These are phyloP conservation scores for Eimeria falciformis DNA, from an alignment of 169 alveolate genomes.

Conservation along the genomic window DNA sequence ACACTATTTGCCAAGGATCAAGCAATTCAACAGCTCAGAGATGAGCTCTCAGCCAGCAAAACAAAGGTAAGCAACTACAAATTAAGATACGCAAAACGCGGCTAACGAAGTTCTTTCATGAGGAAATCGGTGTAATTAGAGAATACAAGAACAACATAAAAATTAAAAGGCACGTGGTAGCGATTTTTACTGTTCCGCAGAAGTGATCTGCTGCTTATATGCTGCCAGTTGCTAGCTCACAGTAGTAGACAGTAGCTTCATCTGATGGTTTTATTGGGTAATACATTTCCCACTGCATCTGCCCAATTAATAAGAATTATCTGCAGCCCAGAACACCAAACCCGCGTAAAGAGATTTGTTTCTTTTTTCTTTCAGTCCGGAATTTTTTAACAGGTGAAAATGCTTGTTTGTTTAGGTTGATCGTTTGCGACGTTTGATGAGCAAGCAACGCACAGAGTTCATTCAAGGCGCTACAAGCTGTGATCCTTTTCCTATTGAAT, in stretches of 20 bases:
- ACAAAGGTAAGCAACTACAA: slow-evolving; percentile 59
- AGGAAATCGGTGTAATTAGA: background rate
- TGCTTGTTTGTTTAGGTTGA: background rate
- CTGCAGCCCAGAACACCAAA: too few species aligned
- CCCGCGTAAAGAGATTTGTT: too few species aligned
- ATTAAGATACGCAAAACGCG: too few species aligned
- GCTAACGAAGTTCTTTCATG: too few species aligned
- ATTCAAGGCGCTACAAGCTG: background rate
- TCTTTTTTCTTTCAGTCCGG: too few species aligned
- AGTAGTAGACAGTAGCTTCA: too few species aligned
- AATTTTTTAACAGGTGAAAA: background rate
- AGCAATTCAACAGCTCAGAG: slow-evolving; percentile 21
- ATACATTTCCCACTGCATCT: too few species aligned
- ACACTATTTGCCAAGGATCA: slow-evolving; percentile 59
- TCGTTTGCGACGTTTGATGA: background rate
- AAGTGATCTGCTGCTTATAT: too few species aligned
- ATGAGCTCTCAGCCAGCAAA: slow-evolving; percentile 53
- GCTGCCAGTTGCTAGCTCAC: too few species aligned
- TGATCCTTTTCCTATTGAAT: background rate
- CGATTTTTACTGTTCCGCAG: background rate
- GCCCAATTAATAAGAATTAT: too few species aligned
- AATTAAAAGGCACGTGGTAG: too few species aligned
- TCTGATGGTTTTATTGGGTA: too few species aligned
- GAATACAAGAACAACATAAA: background rate
- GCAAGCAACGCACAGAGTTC: background rate